These are phyloP conservation scores for Solanum clarkiae DNA, from an alignment of 257 asterid species.

Conservation along the genomic window DNA sequence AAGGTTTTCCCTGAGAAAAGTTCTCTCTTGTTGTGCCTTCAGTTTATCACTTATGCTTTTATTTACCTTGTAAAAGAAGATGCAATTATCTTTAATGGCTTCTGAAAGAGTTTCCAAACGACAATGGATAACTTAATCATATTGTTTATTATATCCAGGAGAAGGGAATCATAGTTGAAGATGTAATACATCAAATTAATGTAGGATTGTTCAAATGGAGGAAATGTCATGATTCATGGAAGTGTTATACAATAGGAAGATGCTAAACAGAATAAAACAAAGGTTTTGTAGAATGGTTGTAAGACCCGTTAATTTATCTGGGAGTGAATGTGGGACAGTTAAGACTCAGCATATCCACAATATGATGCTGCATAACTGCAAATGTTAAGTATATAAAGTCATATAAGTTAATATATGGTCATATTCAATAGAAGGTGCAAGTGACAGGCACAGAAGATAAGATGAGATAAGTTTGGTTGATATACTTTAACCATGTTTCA, in stretches of 20 bases:
- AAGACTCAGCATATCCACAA: neutral
- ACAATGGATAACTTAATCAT: neutral
- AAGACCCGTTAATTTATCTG: neutral
- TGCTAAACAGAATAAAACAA: neutral
- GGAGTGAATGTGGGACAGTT: neutral
- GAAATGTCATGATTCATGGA: neutral
- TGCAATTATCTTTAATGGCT: neutral
- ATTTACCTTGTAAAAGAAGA: neutral
- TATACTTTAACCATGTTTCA: neutral
- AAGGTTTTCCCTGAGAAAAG: constrained; percentile 35
- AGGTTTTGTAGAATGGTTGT: neutral
- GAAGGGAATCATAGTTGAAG: neutral
- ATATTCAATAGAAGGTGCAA: neutral
- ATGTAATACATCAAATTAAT: neutral
- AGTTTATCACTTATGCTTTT: neutral
- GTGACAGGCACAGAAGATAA: neutral
- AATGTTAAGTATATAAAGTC: neutral
- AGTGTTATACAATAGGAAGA: neutral
- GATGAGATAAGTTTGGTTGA: neutral
- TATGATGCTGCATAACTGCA: neutral
- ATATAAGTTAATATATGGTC: neutral
- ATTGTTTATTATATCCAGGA: neutral
- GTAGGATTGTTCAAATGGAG: neutral
- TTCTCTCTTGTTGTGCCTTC: neutral
- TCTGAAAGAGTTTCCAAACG: neutral